Evolutionary conservation across 2,329 filamentous ascomycete species (phyloP).

Genomic region (Fusarium continuum): DNA sequence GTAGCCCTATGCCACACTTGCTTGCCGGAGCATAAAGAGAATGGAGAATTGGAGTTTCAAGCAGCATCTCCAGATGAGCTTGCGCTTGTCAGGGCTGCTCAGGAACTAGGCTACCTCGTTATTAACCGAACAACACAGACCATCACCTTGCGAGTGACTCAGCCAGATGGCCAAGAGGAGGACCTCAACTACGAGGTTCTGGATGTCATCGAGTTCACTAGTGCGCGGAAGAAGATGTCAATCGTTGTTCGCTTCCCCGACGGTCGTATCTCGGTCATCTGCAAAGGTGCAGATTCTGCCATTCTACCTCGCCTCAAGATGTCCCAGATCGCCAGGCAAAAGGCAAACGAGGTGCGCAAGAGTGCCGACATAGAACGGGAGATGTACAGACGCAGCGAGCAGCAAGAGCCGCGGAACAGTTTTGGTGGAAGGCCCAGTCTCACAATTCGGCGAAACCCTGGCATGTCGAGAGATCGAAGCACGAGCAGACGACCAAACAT

Average conservation of each 20-base stretch:
- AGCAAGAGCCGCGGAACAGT: constrained; percentile 63
- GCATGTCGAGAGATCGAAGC: constrained; percentile 41
- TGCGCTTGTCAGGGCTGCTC: constrained; percentile 83
- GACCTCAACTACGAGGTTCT: constrained; percentile 79
- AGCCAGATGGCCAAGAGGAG: constrained; percentile 50
- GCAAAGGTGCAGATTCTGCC: constrained; percentile 89
- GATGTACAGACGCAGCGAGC: constrained; percentile 64
- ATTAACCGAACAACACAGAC: constrained; percentile 76
- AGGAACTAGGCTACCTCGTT: constrained; percentile 84
- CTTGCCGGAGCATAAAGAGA: constrained; percentile 75
- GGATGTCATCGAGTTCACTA: constrained; percentile 91
- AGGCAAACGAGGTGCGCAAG: constrained; percentile 72
- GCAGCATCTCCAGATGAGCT: constrained; percentile 91
- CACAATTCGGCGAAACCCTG: constrained; percentile 57
- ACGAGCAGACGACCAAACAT: constrained; percentile 44
- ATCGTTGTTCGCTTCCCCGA: constrained; percentile 88
- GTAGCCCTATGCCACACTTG: constrained; percentile 92
- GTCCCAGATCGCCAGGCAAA: constrained; percentile 77
- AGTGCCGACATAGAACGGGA: constrained; percentile 68
- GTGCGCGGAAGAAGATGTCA: constrained; percentile 89
- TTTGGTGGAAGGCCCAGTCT: constrained; percentile 64
- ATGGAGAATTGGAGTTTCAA: constrained; percentile 81
- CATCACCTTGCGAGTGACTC: constrained; percentile 63
- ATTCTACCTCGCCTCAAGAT: constrained; percentile 81
- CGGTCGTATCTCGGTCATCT: constrained; percentile 81